Evolutionary conservation across 2,329 filamentous ascomycete genomes (phyloP).

Genomic region (Pyrenophora seminiperda): DNA sequence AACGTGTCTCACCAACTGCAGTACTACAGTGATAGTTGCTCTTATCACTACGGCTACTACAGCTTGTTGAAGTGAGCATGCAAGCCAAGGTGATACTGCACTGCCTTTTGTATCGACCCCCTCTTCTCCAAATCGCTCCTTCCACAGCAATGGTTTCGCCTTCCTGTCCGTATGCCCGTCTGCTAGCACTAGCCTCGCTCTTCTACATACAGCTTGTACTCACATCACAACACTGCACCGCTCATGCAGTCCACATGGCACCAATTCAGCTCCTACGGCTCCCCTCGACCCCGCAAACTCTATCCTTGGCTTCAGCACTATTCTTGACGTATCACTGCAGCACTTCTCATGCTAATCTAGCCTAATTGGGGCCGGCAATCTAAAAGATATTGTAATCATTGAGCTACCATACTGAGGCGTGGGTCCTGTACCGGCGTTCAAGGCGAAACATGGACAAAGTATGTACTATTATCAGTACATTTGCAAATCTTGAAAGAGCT

Average conservation of each 20-base stretch:
- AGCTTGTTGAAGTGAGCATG: too few relatives aligned
- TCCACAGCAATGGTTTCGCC: neutral
- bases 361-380: constrained; percentile 46
- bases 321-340: constrained; percentile 47
- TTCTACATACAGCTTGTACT: too few relatives aligned
- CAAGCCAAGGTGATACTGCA: too few relatives aligned
- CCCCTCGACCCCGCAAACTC: constrained; percentile 14
- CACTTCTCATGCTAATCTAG: constrained; percentile 42
- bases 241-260: too few relatives aligned
- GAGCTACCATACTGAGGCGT: constrained; percentile 47
- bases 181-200: too few relatives aligned
- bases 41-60: too few relatives aligned
- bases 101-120: neutral
- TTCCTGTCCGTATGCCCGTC: neutral
- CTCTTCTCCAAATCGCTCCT: neutral
- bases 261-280: too few relatives aligned
- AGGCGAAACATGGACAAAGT: constrained; percentile 27
- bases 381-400: constrained; percentile 49
- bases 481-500: constrained; percentile 45
- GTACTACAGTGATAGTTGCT: too few relatives aligned
- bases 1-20: too few relatives aligned
- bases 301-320: constrained; percentile 41
- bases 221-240: too few relatives aligned
- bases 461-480: constrained; percentile 46
- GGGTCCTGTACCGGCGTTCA: constrained; percentile 37